Percentiles rank a stretch among this genome's conserved stretches.
Evolutionary conservation across 1,284 basidiomycete species (phyloP).

Genomic region (Papiliotrema terrestris): DNA sequence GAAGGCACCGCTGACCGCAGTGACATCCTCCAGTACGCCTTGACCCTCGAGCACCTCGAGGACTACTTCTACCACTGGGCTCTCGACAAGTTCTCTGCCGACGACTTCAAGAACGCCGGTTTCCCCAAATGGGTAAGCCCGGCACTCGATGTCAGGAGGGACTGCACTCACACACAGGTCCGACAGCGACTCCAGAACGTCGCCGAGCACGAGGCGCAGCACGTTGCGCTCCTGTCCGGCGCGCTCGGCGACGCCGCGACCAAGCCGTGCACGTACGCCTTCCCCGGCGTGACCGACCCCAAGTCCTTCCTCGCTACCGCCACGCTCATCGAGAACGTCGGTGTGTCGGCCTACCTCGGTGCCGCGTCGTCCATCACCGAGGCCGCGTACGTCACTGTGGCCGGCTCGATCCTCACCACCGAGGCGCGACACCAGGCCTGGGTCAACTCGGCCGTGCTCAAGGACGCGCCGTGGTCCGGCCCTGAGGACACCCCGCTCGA

Average conservation of each 20-base stretch:
- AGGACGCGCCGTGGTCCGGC: slow-evolving; percentile 57
- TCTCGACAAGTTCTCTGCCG: slow-evolving; percentile 17
- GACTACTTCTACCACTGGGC: slow-evolving; percentile 56
- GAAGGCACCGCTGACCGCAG: slow-evolving; percentile 9
- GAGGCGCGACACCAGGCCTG: slow-evolving; percentile 71
- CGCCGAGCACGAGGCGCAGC: slow-evolving; percentile 58
- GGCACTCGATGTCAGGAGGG: not conserved
- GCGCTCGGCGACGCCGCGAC: slow-evolving; percentile 59
- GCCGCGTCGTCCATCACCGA: slow-evolving; percentile 58
- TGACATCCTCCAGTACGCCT: slow-evolving; percentile 36
- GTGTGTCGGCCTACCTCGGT: slow-evolving; percentile 75
- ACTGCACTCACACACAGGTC: slow-evolving; percentile 20
- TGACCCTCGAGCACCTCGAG: slow-evolving; percentile 68
- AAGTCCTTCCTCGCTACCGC: slow-evolving; percentile 69
- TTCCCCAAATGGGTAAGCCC: slow-evolving; percentile 52
- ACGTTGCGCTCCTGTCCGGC: slow-evolving; percentile 53
- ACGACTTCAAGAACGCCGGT: slow-evolving; percentile 55
- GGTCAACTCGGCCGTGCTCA: slow-evolving; percentile 22
- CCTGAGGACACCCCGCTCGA: slow-evolving; percentile 56
- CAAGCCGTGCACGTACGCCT: slow-evolving; percentile 41
- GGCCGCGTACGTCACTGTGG: slow-evolving; percentile 51
- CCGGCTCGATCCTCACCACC: slow-evolving; percentile 72
- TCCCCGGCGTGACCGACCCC: slow-evolving; percentile 55
- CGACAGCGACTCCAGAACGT: slow-evolving; percentile 53
- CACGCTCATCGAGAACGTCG: slow-evolving; percentile 71